Base-by-base conservation (phyloP, 2,329 filamentous ascomycete species). In the Cladosporium sphaerospermum region DNA sequence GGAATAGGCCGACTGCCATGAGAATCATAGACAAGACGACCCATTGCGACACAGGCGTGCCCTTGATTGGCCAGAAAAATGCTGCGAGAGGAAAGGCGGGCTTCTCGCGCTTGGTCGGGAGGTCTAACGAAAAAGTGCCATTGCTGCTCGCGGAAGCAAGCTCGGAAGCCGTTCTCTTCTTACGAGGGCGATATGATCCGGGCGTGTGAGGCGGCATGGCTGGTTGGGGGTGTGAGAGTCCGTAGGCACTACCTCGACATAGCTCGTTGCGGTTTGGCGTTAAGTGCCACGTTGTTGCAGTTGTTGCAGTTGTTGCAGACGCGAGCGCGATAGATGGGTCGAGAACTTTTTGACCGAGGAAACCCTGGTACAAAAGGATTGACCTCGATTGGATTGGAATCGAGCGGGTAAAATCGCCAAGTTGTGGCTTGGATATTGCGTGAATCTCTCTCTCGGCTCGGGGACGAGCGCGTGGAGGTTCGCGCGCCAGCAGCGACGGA, bases 31-130 rank as follows among this genome's bases (percentile, higher is more conserved):
- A 91, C 32, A 99, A 74, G 4, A 92, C 81, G 64, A 96, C 83
- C 92, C 93, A 97, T 87, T 92, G 87, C 51, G 91, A 95, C 14
- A 83, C 77, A 0, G 87, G 86, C 0, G 58, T 54, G 14, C 85
- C 85, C 58, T 91, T 85, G 18, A 90, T 88, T 47, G 91, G 90
- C 89, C 92, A 96, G 47, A 99, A 80, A 66, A 99, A 92, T n/a
- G 91, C 85, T 1, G 89, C 90, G 18, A 99, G 79, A 39, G 93
- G 92, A 66, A 96, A 97, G 3, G 88, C 82, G 32, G 92, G 92
- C 40, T 69, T 46, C 67, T 67, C 50, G 36, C 50, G 50, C 23
- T 45, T 37, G 11, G 42, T 46, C 11, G 43, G 4, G 4, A 23
- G 8, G 36, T 53, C 50, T 1, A 53, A 43, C 42, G 68, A 64